Evolutionary conservation across 208 protist species (phyloP).

Genomic region (Borovskyia barvae): DNA sequence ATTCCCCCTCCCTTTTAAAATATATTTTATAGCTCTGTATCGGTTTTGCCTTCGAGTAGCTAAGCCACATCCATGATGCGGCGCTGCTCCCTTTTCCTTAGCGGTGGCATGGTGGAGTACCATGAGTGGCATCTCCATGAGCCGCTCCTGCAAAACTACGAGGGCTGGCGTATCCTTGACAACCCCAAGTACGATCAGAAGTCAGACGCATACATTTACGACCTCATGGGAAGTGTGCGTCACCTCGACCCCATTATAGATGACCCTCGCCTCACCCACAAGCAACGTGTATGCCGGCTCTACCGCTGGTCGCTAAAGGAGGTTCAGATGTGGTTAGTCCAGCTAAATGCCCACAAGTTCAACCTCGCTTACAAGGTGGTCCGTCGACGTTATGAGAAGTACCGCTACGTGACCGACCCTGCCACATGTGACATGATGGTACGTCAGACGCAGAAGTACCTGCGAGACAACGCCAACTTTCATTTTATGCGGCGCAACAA

Average conservation of each 20-base stretch:
- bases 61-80: conserved; percentile 59
- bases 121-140: conserved; percentile 91
- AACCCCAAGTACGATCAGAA: conserved; percentile 86
- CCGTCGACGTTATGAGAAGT: conserved; percentile 83
- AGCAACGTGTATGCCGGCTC: conserved; percentile 89
- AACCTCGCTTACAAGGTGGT: conserved; percentile 90
- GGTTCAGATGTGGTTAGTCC: conserved; percentile 85
- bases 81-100: conserved; percentile 61
- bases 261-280: conserved; percentile 91
- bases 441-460: conserved; percentile 90
- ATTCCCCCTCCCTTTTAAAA: too few relatives aligned
- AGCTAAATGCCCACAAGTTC: conserved; percentile 87
- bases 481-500: conserved; percentile 87
- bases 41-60: not conserved
- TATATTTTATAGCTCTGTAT: too few relatives aligned
- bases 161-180: conserved; percentile 91
- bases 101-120: conserved; percentile 89
- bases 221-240: conserved; percentile 77
- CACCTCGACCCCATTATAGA: conserved; percentile 92
- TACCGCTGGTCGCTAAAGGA: conserved; percentile 90
- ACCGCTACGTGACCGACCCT: conserved; percentile 88
- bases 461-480: conserved; percentile 82
- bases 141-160: conserved; percentile 89
- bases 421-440: conserved; percentile 93
- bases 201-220: conserved; percentile 78